Evolutionary conservation across 495 filamentous ascomycete species (phyloP), one percentile per base, ranked within the genome.

Genomic region (Penicillium pancosmium): DNA sequence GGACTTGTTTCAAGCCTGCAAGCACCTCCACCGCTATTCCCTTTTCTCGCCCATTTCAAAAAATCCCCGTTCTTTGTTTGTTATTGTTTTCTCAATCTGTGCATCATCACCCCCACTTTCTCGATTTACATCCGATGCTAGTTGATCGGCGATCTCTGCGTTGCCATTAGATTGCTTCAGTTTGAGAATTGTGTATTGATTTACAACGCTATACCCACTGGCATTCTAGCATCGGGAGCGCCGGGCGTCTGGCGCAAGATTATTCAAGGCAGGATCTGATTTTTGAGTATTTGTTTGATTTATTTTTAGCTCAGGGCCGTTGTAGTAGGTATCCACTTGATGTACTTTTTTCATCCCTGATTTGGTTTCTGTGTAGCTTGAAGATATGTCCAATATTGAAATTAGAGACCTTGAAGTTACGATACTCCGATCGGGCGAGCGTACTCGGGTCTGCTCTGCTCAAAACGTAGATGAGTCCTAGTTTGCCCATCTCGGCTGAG

Each of bases 181-280:
- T 56, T 56, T 55, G 54, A 43, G 47, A 38, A 33, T 54, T 43
- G 33, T 65, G 40, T 62, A 60, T 58, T 61, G 60, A 10, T 48
- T 48, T 48, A 48, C 56, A 59, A 60, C 54, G 46, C 58, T 66
- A 66, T 68, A 68, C 60, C 63, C 63, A n/a, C n/a, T n/a, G n/a
- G n/a, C n/a, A 66, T 65, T 59, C 62, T 56, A 54, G 59, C 54
- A 62, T 63, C 53, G 38, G 66, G 55, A 64, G 57, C 48, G 56
- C 60, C 55, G 56, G 66, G 60, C 55, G 60, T 60, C 53, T 40
- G 60, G 63, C 57, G 63, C 63, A 59, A 58, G 8, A 16, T 40
- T 55, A 31, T 34, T 23, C 23, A 34, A 48, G 41, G n/a, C 21
- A 48, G 21, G 15, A 48, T 48, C 46, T 48, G 18, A 23, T 48